phyloP scores from a whole-genome alignment of 306 rosid species.

The Albizia julibrissin region DNA sequence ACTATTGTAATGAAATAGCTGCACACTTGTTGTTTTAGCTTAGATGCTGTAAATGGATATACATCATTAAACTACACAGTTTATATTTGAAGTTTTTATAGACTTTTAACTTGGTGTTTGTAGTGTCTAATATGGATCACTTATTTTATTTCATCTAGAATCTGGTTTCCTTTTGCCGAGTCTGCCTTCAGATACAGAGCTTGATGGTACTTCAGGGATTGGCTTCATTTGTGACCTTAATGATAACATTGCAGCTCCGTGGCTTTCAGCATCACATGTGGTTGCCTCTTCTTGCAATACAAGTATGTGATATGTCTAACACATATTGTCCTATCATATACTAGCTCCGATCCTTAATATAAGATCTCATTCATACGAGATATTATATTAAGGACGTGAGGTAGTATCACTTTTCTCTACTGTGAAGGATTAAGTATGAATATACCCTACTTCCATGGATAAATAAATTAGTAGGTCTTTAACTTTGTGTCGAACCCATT shows the following conservation, averaged over 20 bases:
- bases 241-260: conserved; percentile 73
- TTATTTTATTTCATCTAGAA: conserved; percentile 45
- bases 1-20: not conserved
- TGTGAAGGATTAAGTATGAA: not conserved
- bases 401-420: conserved; percentile 10
- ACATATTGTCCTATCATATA: not conserved
- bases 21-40: not conserved
- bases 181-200: conserved; percentile 63
- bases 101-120: conserved; percentile 6
- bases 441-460: not conserved
- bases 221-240: conserved; percentile 76
- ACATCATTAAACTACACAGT: not conserved
- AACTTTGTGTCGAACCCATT: conserved; percentile 4
- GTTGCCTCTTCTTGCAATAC: conserved; percentile 55
- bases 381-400: too few relatives aligned
- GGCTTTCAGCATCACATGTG: conserved; percentile 53
- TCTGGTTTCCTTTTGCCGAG: conserved; percentile 73
- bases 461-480: conserved; percentile 7
- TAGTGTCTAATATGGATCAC: conserved; percentile 16
- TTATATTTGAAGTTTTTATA: not conserved
- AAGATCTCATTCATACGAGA: too few relatives aligned
- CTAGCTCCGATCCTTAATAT: too few relatives aligned
- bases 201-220: conserved; percentile 54
- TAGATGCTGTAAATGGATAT: conserved; percentile 7
- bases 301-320: conserved; percentile 43